Base-by-base conservation (phyloP, 202 grass and related monocot genomes). In the Setaria viridis region DNA sequence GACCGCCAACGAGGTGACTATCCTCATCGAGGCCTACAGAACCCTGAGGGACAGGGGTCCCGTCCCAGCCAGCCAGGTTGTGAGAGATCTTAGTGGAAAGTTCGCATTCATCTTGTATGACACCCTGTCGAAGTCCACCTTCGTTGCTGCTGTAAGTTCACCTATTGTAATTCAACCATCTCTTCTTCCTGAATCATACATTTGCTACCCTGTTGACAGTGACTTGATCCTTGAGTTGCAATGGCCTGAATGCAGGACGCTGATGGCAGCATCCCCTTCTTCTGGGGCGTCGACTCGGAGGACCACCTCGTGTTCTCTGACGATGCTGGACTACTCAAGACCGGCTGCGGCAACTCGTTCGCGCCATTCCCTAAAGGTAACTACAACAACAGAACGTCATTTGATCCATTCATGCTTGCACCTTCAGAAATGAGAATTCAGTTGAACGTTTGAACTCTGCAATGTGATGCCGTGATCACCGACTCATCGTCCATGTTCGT, bases 301-400 rank as follows among this genome's bases (percentile, higher is more conserved):
- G 82, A 92, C 30, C 92, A 90, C 68, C 68, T 97, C 0, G 89
- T 97, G 53, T 83, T 97, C 81, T 94, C 88, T 57, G 88, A 94
- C 25, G 82, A 88, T 16, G 76, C 81, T 2, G 90, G 89, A 7
- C 84, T 97, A 76, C 82, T 97, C 70, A 97, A 97, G 85, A 77
- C 81, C 0, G 78, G 83, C 41, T 97, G 94, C 1, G 86, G 92
- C 17, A 97, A 97, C 91, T 97, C 94, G 5, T 89, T 89, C 11
- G 94, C 94, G 0, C 92, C 92, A 45, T 94, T 97, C 62, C 94
- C 94, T 3, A 97, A 97, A 92, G 91, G 94, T 97, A 89, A 46
- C n/a, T 51, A 30, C 0, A 0, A 29, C 49, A 50, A 29, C 42
- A 19, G 2, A 69, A 42, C 62, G 75, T 0, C 3, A 29, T 60